Evolutionary conservation across 148 eudicot genomes (phyloP).

Genomic region (Chenopodium formosanum): DNA sequence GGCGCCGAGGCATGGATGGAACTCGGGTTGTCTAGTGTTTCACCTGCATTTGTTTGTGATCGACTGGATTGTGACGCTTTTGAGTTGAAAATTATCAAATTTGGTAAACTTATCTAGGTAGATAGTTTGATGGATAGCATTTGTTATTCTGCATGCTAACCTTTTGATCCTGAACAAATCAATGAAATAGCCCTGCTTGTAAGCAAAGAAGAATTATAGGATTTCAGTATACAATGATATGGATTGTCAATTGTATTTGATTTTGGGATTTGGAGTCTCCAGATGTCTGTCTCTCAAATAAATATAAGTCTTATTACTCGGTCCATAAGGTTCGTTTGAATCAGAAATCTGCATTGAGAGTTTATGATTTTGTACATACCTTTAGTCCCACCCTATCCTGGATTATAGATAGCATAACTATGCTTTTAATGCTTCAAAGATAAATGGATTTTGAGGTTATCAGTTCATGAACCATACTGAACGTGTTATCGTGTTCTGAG

Average conservation of each 20-base stretch:
- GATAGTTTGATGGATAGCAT: background rate
- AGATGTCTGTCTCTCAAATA: background rate
- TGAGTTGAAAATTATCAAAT: too few relatives aligned
- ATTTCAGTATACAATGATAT: background rate
- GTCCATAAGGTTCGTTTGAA: background rate
- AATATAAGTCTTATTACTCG: background rate
- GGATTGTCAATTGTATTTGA: background rate
- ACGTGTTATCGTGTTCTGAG: too few relatives aligned
- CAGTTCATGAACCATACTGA: background rate
- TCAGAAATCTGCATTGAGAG: background rate
- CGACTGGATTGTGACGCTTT: too few relatives aligned
- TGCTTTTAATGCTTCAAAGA: background rate
- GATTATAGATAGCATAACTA: background rate
- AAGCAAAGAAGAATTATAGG: background rate
- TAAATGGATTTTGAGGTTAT: background rate
- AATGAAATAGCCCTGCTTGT: background rate
- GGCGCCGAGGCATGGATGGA: background rate
- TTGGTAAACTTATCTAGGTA: background rate
- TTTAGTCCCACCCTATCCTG: background rate
- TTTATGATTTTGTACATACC: background rate
- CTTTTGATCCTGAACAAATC: background rate
- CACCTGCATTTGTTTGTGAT: background rate
- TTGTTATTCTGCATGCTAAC: background rate
- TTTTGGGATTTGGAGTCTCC: background rate
- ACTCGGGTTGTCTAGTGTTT: background rate